Percentiles rank a stretch among this genome's conserved stretches.
phyloP scores from a whole-genome alignment of 225 moss, liverwort and hornwort species.

The Straminergon stramineum region DNA sequence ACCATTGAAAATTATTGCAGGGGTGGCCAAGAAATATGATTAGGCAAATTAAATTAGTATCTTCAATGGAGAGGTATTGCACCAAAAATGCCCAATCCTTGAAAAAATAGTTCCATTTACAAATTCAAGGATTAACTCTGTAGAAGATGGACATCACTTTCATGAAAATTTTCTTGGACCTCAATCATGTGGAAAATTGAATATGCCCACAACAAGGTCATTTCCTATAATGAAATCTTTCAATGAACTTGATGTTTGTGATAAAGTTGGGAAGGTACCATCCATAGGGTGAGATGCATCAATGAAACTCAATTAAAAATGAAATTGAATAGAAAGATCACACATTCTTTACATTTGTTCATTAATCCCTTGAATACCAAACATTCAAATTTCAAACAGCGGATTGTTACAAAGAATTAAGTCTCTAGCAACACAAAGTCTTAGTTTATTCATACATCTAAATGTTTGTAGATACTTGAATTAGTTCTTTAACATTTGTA shows the following conservation, averaged over 20 bases:
- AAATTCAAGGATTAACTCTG: background rate
- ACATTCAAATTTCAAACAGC: background rate
- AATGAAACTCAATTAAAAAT: background rate
- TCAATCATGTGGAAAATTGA: background rate
- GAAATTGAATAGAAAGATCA: background rate
- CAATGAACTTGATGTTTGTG: background rate
- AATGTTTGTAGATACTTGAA: background rate
- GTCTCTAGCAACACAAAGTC: background rate
- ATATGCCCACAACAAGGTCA: accelerated
- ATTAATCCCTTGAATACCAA: background rate
- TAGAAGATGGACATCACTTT: background rate
- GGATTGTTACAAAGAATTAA: too few species aligned
- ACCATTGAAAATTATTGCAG: background rate
- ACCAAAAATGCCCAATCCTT: background rate
- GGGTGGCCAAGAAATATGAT: background rate
- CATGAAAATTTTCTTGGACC: accelerated
- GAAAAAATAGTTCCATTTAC: too few species aligned
- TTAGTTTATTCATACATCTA: background rate
- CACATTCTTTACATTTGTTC: background rate
- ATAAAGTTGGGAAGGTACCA: background rate
- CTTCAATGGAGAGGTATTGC: background rate
- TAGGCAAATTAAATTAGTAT: background rate
- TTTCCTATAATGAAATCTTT: background rate
- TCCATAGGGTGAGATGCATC: too few species aligned
- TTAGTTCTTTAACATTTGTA: background rate